phyloP scores from a whole-genome alignment of 768 basidiomycete genomes.

The Cyclocybe aegerita region DNA sequence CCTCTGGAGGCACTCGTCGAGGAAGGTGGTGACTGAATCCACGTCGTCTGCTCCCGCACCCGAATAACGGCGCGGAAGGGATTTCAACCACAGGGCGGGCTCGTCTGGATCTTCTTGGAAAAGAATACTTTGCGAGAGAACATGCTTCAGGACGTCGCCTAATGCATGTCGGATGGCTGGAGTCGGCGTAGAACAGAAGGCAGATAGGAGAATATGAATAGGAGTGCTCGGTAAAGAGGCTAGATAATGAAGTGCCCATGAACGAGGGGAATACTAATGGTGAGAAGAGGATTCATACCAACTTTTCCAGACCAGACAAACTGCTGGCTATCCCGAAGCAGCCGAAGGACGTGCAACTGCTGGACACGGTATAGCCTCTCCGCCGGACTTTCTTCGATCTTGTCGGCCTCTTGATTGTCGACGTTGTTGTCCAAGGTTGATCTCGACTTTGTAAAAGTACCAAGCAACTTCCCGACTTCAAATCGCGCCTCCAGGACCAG shows the following conservation, averaged over 20 bases:
- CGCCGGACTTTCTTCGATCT: conserved; percentile 14
- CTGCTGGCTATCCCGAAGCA: conserved; percentile 76
- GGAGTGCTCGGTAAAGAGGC: conserved; percentile 58
- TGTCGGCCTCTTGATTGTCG: conserved; percentile 4
- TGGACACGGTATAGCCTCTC: conserved; percentile 44
- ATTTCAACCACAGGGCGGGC: conserved; percentile 69
- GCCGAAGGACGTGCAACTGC: conserved; percentile 74
- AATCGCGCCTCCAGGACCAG: conserved; percentile 80
- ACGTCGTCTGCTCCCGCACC: conserved; percentile 47
- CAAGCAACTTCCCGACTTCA: conserved; percentile 80
- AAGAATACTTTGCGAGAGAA: conserved; percentile 72
- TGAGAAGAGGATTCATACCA: conserved; percentile 40
- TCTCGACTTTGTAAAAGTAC: conserved; percentile 33
- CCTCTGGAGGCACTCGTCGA: conserved; percentile 85
- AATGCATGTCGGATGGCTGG: conserved; percentile 51
- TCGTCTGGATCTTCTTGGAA: conserved; percentile 80
- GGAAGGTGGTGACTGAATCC: conserved; percentile 48
- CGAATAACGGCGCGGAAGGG: conserved; percentile 51
- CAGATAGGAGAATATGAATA: conserved; percentile 69
- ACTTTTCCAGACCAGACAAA: conserved; percentile 78
- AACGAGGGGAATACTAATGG: not conserved
- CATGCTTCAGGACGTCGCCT: conserved; percentile 51
- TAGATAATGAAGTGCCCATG: conserved; percentile 13
- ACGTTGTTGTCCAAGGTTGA: not conserved
- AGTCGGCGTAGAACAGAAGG: conserved; percentile 51